Conservation (phyloP, 352 stramenopile genomes). For the Phytophthora kernoviae region DNA sequence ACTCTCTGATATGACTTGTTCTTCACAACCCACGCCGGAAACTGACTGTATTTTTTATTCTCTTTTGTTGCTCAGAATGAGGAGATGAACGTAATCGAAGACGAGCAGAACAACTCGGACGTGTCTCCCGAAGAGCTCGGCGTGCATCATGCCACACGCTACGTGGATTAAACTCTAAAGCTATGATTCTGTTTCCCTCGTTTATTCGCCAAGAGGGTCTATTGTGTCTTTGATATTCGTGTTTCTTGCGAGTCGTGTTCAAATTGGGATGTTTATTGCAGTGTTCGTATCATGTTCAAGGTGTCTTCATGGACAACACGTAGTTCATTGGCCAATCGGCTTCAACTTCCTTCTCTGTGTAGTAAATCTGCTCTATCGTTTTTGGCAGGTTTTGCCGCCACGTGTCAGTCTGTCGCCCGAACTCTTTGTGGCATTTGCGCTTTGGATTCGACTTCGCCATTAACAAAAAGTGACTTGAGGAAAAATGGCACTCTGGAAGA, state of each 20-base stretch:
- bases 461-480: slow-evolving; percentile 1
- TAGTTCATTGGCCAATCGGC: too few relatives aligned
- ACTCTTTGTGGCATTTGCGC: slow-evolving; percentile 31
- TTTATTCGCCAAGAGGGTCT: too few relatives aligned
- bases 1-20: slow-evolving; percentile 8
- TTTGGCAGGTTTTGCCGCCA: too few relatives aligned
- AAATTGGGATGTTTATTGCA: not conserved
- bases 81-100: slow-evolving; percentile 44
- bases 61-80: slow-evolving; percentile 39
- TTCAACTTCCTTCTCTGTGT: too few relatives aligned
- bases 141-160: slow-evolving; percentile 83
- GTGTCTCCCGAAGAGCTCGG: slow-evolving; percentile 83
- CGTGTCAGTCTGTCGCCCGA: too few relatives aligned
- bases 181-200: slow-evolving; percentile 18
- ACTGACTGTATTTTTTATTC: slow-evolving; percentile 19
- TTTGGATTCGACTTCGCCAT: slow-evolving; percentile 27
- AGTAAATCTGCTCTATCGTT: too few relatives aligned
- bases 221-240: not conserved
- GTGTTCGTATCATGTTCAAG: too few relatives aligned
- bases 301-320: too few relatives aligned
- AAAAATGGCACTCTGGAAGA: slow-evolving; percentile 63
- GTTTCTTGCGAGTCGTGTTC: slow-evolving; percentile 9
- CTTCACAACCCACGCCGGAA: slow-evolving; percentile 4
- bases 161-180: slow-evolving; percentile 69
- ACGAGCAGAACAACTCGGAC: slow-evolving; percentile 35